These are phyloP conservation scores for Nectriaceae sp. DNA, from an alignment of 2,329 filamentous ascomycete genomes.

Conservation along the genomic window DNA sequence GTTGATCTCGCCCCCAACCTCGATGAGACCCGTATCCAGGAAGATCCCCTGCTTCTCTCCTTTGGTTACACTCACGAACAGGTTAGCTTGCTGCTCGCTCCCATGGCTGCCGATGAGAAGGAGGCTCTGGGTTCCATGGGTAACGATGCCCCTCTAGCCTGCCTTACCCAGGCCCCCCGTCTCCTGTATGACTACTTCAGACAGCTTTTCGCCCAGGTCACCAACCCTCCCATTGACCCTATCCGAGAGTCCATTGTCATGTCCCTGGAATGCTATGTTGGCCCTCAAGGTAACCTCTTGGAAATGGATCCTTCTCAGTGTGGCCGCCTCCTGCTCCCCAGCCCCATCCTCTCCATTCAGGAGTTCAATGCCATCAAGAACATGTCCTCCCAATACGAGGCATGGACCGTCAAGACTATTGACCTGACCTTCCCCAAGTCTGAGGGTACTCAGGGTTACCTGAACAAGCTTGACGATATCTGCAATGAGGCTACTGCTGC, in stretches of 20 bases:
- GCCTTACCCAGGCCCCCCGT: conserved; percentile 85
- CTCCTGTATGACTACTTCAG: conserved; percentile 96
- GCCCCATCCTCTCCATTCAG: conserved; percentile 83
- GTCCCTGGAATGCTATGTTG: conserved; percentile 95
- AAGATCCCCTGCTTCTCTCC: conserved; percentile 80
- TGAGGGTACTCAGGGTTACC: conserved; percentile 80
- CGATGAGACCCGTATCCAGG: conserved; percentile 72
- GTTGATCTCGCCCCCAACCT: conserved; percentile 68
- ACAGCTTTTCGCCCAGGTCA: conserved; percentile 96
- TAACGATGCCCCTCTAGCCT: conserved; percentile 91
- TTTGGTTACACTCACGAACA: conserved; percentile 97
- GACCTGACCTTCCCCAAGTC: conserved; percentile 92
- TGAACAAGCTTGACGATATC: conserved; percentile 84
- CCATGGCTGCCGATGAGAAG: conserved; percentile 97
- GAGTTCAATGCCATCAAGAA: conserved; percentile 89
- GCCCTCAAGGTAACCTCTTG: conserved; percentile 90
- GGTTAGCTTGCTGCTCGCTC: conserved; percentile 85
- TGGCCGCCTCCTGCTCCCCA: conserved; percentile 80
- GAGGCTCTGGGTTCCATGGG: conserved; percentile 97
- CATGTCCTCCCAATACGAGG: conserved; percentile 69
- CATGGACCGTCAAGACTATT: conserved; percentile 87
- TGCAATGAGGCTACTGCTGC: conserved; percentile 82
- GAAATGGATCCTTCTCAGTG: conserved; percentile 94
- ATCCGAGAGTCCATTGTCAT: conserved; percentile 98
- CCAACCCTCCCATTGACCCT: conserved; percentile 95